A percentile compares a stretch with the other conserved stretches of the same genome.
phyloP scores from a whole-genome alignment of 2,329 filamentous ascomycete species.

The Venturia aucupariae region DNA sequence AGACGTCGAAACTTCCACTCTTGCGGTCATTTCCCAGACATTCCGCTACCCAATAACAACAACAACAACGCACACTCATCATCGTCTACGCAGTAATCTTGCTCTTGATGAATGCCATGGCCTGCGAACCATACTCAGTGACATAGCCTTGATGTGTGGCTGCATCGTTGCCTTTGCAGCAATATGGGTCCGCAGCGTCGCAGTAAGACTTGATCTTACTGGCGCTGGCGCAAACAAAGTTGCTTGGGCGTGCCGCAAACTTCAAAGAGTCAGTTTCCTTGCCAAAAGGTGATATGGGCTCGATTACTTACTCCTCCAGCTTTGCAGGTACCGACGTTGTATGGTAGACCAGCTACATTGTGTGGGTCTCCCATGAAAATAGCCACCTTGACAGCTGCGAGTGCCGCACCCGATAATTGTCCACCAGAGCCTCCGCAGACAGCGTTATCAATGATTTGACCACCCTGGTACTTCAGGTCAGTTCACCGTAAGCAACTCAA shows the following conservation, averaged over 20 bases:
- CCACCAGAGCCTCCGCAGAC: constrained; percentile 46
- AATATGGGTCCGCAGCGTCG: constrained; percentile 55
- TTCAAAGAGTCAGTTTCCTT: constrained; percentile 22
- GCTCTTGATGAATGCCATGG: constrained; percentile 49
- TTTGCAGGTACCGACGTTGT: constrained; percentile 52
- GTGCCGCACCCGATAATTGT: constrained; percentile 39
- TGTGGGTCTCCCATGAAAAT: constrained; percentile 59
- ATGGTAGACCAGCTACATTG: constrained; percentile 45
- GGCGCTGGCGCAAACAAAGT: constrained; percentile 46
- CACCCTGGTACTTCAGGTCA: constrained; percentile 35
- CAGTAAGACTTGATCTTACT: constrained; percentile 57
- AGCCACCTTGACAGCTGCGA: constrained; percentile 50
- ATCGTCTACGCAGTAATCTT: constrained; percentile 30
- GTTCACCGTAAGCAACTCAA: not conserved
- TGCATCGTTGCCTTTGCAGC: constrained; percentile 54
- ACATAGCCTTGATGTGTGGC: constrained; percentile 55
- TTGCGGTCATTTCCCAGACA: too few species aligned
- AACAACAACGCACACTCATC: not conserved
- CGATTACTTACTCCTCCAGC: constrained; percentile 46
- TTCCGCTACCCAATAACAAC: too few species aligned
- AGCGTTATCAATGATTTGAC: constrained; percentile 54
- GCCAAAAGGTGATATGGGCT: not conserved
- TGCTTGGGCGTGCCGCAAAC: constrained; percentile 51
- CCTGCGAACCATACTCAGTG: constrained; percentile 49
- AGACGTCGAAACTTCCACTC: too few species aligned